Evolutionary conservation across 2,329 filamentous ascomycete genomes (phyloP), one percentile per base, ranked within the genome.

Genomic region (Chlorencoelia australis): DNA sequence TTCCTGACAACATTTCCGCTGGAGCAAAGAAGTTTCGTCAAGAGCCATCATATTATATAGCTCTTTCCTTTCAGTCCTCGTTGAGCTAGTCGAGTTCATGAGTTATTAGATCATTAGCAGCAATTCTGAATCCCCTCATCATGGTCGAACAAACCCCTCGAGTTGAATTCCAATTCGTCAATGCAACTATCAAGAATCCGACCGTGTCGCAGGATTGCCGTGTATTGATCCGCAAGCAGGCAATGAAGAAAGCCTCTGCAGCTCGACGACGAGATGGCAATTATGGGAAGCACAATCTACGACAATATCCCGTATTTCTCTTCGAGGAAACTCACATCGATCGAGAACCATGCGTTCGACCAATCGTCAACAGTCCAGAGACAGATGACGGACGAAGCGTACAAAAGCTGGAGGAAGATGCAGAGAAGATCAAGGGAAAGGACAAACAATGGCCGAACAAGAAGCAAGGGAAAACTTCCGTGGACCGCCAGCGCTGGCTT

Each of bases 211-310:
- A 46, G 30, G 45, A 48, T 33, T 44, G 49, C 18, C 46, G 50
- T 22, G 40, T 44, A 11, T 30, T 57, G 15, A 61, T 62, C 18
- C 50, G 59, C 5, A 59, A 57, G 42, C 59, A 61, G 42, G 59
- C 59, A 9, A 62, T 61, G 59, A 57, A 53, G 36, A 59, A 58
- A 38, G 54, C 55, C 4, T 57, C 50, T 17, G 46, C 55, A 18
- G 55, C 54, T 6, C 40, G 55, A 21, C 50, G 46, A 38, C 47
- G 51, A 42, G 46, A 46, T 33, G 52, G 55, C 15, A 50, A 46
- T 16, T 54, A 55, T 44, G 55, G 56, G 5, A 54, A 56, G 29
- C 44, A 52, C 31, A 59, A 58, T 36, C 33, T 53, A 11, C 44
- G 51, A 22, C 56, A 59, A 41, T 43, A 44, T 26, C 50, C 51